Evolutionary conservation across 352 stramenopile genomes (phyloP).

Genomic region (Pythium grandisporangium): DNA sequence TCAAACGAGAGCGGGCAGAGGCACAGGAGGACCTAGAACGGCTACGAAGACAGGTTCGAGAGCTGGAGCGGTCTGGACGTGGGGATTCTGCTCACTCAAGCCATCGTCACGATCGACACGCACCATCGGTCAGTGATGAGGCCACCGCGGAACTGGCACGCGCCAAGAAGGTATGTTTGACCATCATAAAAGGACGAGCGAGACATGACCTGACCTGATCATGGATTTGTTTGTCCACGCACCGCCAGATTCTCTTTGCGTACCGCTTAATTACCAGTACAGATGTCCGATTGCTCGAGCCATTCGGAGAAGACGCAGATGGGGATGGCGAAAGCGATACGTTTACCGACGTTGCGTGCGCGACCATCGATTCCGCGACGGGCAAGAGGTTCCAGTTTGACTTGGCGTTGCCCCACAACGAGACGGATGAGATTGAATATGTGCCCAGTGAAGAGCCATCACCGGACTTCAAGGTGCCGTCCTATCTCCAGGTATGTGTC

Average conservation of each 20-base stretch:
- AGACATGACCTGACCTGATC: too few relatives aligned
- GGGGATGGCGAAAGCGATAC: slow-evolving; percentile 30
- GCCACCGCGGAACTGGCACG: too few relatives aligned
- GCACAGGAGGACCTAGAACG: slow-evolving; percentile 5
- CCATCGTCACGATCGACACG: background rate
- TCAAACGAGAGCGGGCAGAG: slow-evolving; percentile 13
- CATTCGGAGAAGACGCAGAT: slow-evolving; percentile 21
- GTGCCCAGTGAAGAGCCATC: slow-evolving; percentile 46
- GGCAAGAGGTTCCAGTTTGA: slow-evolving; percentile 71
- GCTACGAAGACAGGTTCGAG: slow-evolving; percentile 11
- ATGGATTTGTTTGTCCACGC: too few relatives aligned
- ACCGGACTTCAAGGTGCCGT: slow-evolving; percentile 43
- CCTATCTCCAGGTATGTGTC: slow-evolving; percentile 78
- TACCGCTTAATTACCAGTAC: slow-evolving; percentile 74
- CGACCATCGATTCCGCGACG: slow-evolving; percentile 50
- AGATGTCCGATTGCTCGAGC: slow-evolving; percentile 66
- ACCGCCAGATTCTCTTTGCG: slow-evolving; percentile 68
- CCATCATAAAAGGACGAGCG: too few relatives aligned
- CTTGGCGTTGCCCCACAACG: slow-evolving; percentile 50
- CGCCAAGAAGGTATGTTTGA: slow-evolving; percentile 81
- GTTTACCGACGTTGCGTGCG: slow-evolving; percentile 62
- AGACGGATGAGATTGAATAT: slow-evolving; percentile 74
- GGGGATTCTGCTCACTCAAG: too few relatives aligned
- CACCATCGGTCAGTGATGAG: slow-evolving; percentile 3
- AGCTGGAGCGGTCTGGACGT: slow-evolving; percentile 3